Evolutionary conservation across 257 asterid species (phyloP).

Genomic region (Solanum etuberosum): DNA sequence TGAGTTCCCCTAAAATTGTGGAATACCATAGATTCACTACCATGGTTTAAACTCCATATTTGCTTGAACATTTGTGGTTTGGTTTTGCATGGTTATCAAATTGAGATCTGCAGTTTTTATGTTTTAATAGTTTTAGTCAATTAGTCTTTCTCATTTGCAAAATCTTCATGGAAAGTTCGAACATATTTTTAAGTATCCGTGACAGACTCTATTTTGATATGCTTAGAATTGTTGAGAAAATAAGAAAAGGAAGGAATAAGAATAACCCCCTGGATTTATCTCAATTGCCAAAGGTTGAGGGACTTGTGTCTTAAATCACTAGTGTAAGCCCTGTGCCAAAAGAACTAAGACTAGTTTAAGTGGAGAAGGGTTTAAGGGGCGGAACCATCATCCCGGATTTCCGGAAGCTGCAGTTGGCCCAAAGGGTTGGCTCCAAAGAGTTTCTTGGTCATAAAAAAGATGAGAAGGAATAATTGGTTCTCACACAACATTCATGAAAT

Average conservation of each 20-base stretch:
- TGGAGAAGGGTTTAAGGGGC: not conserved
- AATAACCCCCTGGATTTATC: not conserved
- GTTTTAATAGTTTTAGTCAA: not conserved
- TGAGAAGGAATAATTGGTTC: not conserved
- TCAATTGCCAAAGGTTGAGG: not conserved
- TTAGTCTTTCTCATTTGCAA: not conserved
- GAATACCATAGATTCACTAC: not conserved
- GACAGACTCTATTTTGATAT: not conserved
- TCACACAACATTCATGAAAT: not conserved
- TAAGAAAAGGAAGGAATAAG: not conserved
- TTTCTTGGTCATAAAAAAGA: not conserved
- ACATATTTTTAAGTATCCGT: not conserved
- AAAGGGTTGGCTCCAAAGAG: not conserved
- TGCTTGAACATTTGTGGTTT: not conserved
- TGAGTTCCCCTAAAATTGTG: not conserved
- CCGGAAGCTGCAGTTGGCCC: not conserved
- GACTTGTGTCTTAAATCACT: not conserved
- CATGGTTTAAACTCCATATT: not conserved
- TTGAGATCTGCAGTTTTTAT: not conserved
- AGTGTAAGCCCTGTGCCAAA: not conserved
- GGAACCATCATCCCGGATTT: not conserved
- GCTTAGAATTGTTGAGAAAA: not conserved
- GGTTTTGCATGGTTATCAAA: not conserved
- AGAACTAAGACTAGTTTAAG: not conserved
- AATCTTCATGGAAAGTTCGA: not conserved